These are phyloP conservation scores for Orbilia quercus DNA, from an alignment of 2,329 filamentous ascomycete species.

Conservation along the genomic window DNA sequence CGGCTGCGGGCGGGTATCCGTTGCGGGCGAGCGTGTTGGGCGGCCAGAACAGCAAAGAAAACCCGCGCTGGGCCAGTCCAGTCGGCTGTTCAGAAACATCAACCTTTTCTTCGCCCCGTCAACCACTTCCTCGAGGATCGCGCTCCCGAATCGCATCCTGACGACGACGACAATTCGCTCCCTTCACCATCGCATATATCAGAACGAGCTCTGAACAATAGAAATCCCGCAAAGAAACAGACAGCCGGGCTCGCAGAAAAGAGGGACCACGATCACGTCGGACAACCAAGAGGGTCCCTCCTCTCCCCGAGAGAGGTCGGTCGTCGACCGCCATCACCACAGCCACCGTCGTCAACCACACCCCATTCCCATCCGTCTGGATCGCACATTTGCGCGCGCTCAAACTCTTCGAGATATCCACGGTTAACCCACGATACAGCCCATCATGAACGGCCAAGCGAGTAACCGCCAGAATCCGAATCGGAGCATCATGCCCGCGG, in stretches of 20 bases:
- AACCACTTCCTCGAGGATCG: background rate
- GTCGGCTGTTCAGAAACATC: constrained; percentile 20
- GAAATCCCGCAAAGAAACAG: too few relatives aligned
- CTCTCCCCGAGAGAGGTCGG: constrained; percentile 30
- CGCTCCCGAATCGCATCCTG: background rate
- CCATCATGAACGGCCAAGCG: constrained; percentile 52
- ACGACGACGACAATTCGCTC: background rate
- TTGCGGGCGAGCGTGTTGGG: background rate
- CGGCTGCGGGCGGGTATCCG: background rate
- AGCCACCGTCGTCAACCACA: background rate
- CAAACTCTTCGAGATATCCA: background rate
- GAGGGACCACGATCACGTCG: constrained; percentile 2
- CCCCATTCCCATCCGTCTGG: constrained; percentile 13
- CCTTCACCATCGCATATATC: background rate
- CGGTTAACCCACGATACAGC: background rate
- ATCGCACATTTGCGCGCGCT: constrained; percentile 4
- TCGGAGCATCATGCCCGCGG: constrained; percentile 58
- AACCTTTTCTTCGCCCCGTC: background rate
- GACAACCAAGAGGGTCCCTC: constrained; percentile 28
- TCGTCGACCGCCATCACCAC: constrained; percentile 29
- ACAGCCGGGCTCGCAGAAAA: background rate
- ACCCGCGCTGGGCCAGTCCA: too few relatives aligned
- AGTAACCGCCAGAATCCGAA: constrained; percentile 27
- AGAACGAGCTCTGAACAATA: background rate
- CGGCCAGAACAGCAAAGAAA: constrained; percentile 2